Evolutionary conservation across 73 alveolate species (phyloP), one percentile per base, ranked within the genome.

Genomic region (Uronychia binucleata): DNA sequence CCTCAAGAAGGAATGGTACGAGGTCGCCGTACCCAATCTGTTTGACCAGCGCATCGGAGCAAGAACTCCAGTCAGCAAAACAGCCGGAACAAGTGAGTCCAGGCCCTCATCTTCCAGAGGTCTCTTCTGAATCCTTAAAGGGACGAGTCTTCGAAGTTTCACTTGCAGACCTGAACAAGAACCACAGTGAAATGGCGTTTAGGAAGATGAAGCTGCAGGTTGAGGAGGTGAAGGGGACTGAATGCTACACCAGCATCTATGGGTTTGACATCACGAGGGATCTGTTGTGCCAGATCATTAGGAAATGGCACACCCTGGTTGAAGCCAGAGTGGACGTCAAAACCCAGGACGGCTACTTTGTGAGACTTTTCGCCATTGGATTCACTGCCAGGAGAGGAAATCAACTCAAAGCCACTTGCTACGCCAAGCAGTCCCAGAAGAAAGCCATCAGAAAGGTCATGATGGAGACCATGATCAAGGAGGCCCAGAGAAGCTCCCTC

Each of bases 221-320:
- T 78, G 99, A 98, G 76, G 99, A 97, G 35, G 99, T 97, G 77
- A 98, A 98, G 88, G 98, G 98, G 60, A 80, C 83, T 46, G 91
- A 92, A 79, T 93, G 98, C 90, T 87, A 89, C 88, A 97, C 99
- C 58, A 86, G 85, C 93, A 96, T 97, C 97, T 95, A 97, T 89
- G 99, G 99, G 28, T 77, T 97, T 90, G 99, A 96, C 89, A 87
- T 95, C 82, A 97, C 99, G 78, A 96, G 98, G 92, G 99, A 97
- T 91, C 84, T 83, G 88, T 89, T 93, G 81, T 93, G 98, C 94
- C 91, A 97, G 57, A 93, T 97, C 89, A 91, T 97, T 59, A 96
- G 96, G 92, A 97, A 97, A 94, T 95, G 98, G 98, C 97, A 96
- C 81, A 93, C 99, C 78, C 93, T 95, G 77, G 94, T 97, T 86